These are phyloP conservation scores for Cladosporium velox DNA, from an alignment of 2,329 filamentous ascomycete genomes.

Conservation along the genomic window DNA sequence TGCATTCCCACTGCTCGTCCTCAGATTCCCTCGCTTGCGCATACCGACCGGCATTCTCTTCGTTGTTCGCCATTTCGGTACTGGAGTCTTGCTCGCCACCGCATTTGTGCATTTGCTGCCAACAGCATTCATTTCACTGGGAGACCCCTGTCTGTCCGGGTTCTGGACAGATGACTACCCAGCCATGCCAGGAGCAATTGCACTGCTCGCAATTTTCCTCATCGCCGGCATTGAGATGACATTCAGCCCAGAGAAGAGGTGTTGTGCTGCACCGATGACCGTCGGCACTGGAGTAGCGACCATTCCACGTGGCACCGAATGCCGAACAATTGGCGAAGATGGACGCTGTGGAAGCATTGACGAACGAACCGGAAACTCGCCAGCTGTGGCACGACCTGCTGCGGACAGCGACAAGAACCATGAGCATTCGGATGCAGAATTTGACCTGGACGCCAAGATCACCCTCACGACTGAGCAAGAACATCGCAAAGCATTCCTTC, in stretches of 20 bases:
- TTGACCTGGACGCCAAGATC: conserved; percentile 22
- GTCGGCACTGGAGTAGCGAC: background rate
- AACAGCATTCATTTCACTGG: conserved; percentile 60
- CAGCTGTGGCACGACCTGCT: background rate
- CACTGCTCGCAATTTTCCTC: conserved; percentile 58
- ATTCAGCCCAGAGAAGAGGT: conserved; percentile 28
- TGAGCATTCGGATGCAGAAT: conserved; percentile 25
- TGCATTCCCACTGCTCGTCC: conserved; percentile 62
- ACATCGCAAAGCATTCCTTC: conserved; percentile 64
- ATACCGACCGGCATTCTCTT: conserved; percentile 60
- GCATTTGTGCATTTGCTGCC: conserved; percentile 60
- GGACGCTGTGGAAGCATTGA: background rate
- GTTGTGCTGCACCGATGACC: conserved; percentile 13
- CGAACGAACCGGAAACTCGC: background rate
- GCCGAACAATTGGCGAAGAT: background rate
- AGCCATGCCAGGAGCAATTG: conserved; percentile 75
- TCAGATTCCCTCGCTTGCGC: conserved; percentile 57
- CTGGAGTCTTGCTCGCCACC: conserved; percentile 56
- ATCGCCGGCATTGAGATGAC: conserved; percentile 55
- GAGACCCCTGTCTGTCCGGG: conserved; percentile 66
- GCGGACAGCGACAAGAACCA: background rate
- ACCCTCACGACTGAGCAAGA: conserved; percentile 33
- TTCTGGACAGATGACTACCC: conserved; percentile 76
- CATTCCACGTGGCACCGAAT: background rate
- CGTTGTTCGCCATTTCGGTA: conserved; percentile 58